Conservation (phyloP, 371 early-diverging fungal genomes). For the Batkoa obscura region DNA sequence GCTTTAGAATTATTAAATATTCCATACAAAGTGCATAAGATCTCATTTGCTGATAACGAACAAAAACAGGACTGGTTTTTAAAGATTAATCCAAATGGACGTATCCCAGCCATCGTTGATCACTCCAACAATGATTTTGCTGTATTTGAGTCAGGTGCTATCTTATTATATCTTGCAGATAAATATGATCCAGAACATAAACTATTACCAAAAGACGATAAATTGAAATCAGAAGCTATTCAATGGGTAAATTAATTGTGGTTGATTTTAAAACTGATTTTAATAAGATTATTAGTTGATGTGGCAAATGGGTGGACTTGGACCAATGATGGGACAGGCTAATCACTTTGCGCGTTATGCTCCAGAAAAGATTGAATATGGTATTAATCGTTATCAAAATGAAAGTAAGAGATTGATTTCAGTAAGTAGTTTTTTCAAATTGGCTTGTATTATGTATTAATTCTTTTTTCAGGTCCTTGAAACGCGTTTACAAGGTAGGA, state of each 20-base stretch:
- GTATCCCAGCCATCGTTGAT: slow-evolving; percentile 21
- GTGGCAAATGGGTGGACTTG: slow-evolving; percentile 21
- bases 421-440: slow-evolving; percentile 8
- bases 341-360: slow-evolving; percentile 22
- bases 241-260: slow-evolving; percentile 13
- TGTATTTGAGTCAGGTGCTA: slow-evolving; percentile 29
- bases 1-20: slow-evolving; percentile 20
- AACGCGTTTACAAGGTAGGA: slow-evolving; percentile 9
- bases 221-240: slow-evolving; percentile 17
- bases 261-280: background rate
- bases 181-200: slow-evolving; percentile 23
- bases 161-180: slow-evolving; percentile 26
- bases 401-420: slow-evolving; percentile 18
- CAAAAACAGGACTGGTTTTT: slow-evolving; percentile 29
- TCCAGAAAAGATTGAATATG: slow-evolving; percentile 24
- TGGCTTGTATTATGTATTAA: background rate
- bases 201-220: slow-evolving; percentile 18
- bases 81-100: slow-evolving; percentile 31
- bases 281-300: slow-evolving; percentile 15
- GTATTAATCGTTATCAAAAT: slow-evolving; percentile 21
- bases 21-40: slow-evolving; percentile 12
- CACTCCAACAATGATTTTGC: slow-evolving; percentile 18
- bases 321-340: slow-evolving; percentile 14
- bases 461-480: slow-evolving; percentile 7
- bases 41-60: slow-evolving; percentile 17